Evolutionary conservation across 139 green algal genomes (phyloP), one percentile per base, ranked within the genome.

Genomic region (Chlorella sp.): DNA sequence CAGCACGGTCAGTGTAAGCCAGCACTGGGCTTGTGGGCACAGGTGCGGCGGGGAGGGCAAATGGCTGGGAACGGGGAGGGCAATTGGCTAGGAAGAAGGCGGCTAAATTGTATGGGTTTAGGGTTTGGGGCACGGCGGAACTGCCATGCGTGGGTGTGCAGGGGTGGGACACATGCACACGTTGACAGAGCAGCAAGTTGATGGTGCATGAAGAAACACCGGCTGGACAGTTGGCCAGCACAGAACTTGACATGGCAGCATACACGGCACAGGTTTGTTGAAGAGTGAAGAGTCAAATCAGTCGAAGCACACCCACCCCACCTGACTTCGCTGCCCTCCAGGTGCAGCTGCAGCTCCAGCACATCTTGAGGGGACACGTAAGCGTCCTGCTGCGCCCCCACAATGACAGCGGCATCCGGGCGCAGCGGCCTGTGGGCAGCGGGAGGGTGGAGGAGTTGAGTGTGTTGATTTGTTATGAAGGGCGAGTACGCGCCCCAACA

Each of bases 301-400:
- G 28, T 57, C 57, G n/a, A n/a, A n/a, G n/a, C n/a, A 53, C n/a
- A 28, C 21, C 14, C 82, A 32, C 12, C 24, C 36, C 94, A 91
- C 42, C 95, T 89, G 88, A 98, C 81, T 90, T 97, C 95, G 69
- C 90, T 95, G 48, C 94, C 94, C 0, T 85, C 24, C 91, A 93
- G 95, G 88, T 96, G 91, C n/a, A 69, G 77, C 53, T 96, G 93
- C 83, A 96, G 83, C 89, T 95, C 92, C 42, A 89, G 48, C 34
- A 96, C 88, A 37, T 90, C 94, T 57, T 93, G 48, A n/a, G 85
- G 85, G 36, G 85, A 82, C n/a, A 97, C 96, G 85, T 97, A 98
- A 3, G 92, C 96, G 80, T 98, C 96, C 69, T 97, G 86, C 21
- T 57, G 88, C 3, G 96, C 96, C 0, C 93, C 96, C 60, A 98